Base-by-base conservation (phyloP, 2,329 filamentous ascomycete species). In the Elsinoe fawcettii region DNA sequence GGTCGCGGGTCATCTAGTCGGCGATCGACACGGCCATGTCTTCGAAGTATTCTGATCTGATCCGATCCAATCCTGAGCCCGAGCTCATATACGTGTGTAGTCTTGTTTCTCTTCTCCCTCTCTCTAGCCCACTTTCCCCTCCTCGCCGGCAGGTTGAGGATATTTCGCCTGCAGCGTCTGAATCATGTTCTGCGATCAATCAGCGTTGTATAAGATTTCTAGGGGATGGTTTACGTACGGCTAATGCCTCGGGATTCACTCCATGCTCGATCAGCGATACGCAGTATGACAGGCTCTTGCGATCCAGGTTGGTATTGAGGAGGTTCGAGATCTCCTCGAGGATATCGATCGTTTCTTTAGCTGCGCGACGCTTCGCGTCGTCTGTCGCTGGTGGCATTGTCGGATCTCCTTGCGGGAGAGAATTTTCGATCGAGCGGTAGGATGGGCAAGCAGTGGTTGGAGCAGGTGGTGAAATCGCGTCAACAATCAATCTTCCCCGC, bases 191-290 rank as follows among this genome's bases (percentile, higher is more conserved):
- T 56, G 25, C 32, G 5, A 5, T 9, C 16, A 14, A 23, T 55
- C 23, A 55, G 53, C 53, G 14, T 53, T 22, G n/a, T 49, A 23
- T 32, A 32, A 12, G 5, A 23, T n/a, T 22, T n/a, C 6, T n/a
- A n/a, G 25, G 25, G 5, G 8, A 1, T 6, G 32, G 11, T n/a
- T 18, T 9, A 75, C 89, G 68, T 80, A 97, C 93, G 22, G 92
- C 91, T 30, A 99, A 77, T 1, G 92, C 93, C 70, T 97, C 92
- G 0, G 93, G 93, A 68, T 96, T 96, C 27, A 97, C 90, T 12
- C 93, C 93, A 68, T 96, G 96, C 73, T 99, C 93, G 65, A 99
- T 95, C 71, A 99, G 81, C 56, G 90, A 96, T 60, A 97, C 92
- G 73, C 93, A 99, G 61, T 96, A 88, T 2, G 91, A 96, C 16